These are phyloP conservation scores for Lactarius indigo DNA, from an alignment of 768 basidiomycete genomes.

Conservation along the genomic window DNA sequence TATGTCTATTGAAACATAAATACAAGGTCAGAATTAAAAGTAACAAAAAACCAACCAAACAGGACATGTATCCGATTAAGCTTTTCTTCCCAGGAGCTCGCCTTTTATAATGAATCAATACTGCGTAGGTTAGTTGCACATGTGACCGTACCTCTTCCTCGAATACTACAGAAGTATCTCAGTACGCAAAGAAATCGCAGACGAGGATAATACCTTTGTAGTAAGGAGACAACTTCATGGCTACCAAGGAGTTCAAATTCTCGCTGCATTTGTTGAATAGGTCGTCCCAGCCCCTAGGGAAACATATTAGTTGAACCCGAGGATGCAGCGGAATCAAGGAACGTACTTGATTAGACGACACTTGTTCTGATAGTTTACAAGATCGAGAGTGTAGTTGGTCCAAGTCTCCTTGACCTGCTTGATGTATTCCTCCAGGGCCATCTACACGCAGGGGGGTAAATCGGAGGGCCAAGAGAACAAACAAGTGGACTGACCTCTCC, in stretches of 20 bases:
- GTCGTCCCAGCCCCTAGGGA: slow-evolving; percentile 88
- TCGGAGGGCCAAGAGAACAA: slow-evolving; percentile 23
- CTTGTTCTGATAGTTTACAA: slow-evolving; percentile 98
- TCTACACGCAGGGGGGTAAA: slow-evolving; percentile 51
- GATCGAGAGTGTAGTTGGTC: slow-evolving; percentile 92
- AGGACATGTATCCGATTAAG: slow-evolving; percentile 94
- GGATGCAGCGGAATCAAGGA: not conserved
- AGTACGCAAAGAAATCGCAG: slow-evolving; percentile 13
- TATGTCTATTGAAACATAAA: slow-evolving; percentile 55
- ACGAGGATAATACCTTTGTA: slow-evolving; percentile 69
- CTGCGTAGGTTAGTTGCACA: not conserved
- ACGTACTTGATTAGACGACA: slow-evolving; percentile 86
- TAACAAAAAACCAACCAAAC: slow-evolving; percentile 59
- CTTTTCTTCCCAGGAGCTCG: slow-evolving; percentile 94
- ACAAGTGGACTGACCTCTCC: slow-evolving; percentile 65
- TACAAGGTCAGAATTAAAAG: not conserved
- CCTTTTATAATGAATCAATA: slow-evolving; percentile 38
- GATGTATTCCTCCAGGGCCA: slow-evolving; percentile 94
- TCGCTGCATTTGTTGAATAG: slow-evolving; percentile 96
- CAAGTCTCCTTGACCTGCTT: slow-evolving; percentile 96
- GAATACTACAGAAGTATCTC: slow-evolving; percentile 53
- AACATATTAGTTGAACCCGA: not conserved
- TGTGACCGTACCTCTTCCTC: slow-evolving; percentile 69
- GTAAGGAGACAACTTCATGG: slow-evolving; percentile 98
- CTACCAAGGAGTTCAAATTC: slow-evolving; percentile 90